Conservation (phyloP, 257 asterid species). For the Solanum etuberosum region DNA sequence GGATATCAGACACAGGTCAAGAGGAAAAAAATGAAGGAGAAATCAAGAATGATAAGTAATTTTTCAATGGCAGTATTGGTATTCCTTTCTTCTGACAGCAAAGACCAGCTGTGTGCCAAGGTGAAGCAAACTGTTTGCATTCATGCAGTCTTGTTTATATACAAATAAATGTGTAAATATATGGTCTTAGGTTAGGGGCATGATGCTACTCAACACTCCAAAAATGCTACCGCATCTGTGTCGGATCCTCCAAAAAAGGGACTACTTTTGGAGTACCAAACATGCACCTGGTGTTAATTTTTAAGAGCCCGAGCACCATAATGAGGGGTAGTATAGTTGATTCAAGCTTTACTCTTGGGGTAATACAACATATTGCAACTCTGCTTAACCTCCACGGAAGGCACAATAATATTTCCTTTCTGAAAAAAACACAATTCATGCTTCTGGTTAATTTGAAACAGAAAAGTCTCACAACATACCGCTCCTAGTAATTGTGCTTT, state of each 20-base stretch:
- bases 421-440: not conserved
- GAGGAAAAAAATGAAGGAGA: not conserved
- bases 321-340: not conserved
- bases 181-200: not conserved
- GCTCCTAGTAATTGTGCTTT: slow-evolving; percentile 82
- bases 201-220: not conserved
- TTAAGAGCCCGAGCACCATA: not conserved
- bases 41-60: not conserved
- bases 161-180: not conserved
- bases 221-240: not conserved
- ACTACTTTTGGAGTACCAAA: not conserved
- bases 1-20: not conserved
- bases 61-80: not conserved
- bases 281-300: not conserved
- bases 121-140: not conserved
- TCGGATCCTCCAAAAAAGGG: not conserved
- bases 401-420: not conserved
- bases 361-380: not conserved
- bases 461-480: slow-evolving; percentile 29
- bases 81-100: not conserved
- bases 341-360: not conserved
- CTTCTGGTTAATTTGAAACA: not conserved
- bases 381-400: not conserved
- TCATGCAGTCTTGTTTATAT: not conserved
- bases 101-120: not conserved